Percentiles rank a stretch among this genome's conserved stretches.
Evolutionary conservation across 768 basidiomycete species (phyloP).

Genomic region (Hericium alpestre): DNA sequence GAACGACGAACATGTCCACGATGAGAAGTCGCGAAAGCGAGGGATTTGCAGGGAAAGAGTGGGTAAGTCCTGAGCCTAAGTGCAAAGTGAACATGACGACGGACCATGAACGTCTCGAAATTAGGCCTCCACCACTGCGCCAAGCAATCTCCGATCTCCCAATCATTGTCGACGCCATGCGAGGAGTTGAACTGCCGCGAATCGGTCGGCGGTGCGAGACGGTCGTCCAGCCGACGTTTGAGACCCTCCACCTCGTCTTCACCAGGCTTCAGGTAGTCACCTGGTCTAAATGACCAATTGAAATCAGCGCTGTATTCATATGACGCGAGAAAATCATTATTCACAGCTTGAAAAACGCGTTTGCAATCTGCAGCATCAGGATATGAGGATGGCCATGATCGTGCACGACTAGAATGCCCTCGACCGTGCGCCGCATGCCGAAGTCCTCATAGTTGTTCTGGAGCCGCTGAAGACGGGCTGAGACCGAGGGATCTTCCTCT

Average conservation of each 20-base stretch:
- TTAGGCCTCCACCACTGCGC: constrained; percentile 98
- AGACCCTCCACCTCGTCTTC: constrained; percentile 90
- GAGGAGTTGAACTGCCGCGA: constrained; percentile 66
- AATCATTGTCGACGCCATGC: constrained; percentile 76
- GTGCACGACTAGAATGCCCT: constrained; percentile 82
- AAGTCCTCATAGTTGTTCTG: constrained; percentile 96
- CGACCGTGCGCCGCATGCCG: constrained; percentile 93
- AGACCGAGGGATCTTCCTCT: constrained; percentile 94
- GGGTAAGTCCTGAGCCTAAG: neutral
- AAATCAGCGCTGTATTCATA: neutral
- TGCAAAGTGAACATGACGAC: constrained; percentile 18
- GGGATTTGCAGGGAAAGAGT: neutral
- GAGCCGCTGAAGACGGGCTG: constrained; percentile 85
- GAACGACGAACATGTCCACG: neutral
- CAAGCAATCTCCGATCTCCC: constrained; percentile 95
- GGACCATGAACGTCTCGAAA: constrained; percentile 97
- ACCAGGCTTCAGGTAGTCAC: constrained; percentile 96
- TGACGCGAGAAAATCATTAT: constrained; percentile 19
- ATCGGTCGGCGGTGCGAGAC: constrained; percentile 70
- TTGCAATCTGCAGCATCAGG: constrained; percentile 96
- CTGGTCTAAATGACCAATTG: constrained; percentile 46
- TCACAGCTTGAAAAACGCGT: constrained; percentile 97
- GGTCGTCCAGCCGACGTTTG: constrained; percentile 79
- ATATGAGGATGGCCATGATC: constrained; percentile 98
- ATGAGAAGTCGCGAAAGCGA: neutral